phyloP scores from a whole-genome alignment of 192 early-diverging fungal species.

The Coemansia sp. region DNA sequence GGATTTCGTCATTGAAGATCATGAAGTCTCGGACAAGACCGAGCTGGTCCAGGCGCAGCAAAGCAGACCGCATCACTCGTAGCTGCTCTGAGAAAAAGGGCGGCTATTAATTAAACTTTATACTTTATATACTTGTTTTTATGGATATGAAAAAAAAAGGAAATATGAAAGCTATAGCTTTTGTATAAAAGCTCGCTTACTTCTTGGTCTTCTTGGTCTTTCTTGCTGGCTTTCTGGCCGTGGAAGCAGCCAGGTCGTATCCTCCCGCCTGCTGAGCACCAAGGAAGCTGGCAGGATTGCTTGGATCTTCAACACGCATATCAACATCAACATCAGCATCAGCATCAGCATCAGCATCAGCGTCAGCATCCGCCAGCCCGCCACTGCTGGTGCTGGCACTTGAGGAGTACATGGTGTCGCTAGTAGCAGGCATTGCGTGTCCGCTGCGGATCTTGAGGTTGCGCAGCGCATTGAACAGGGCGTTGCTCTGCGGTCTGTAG shows the following conservation, averaged over 20 bases:
- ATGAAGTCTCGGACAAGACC: conserved; percentile 14
- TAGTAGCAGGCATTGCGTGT: neutral
- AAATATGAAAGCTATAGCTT: too few relatives aligned
- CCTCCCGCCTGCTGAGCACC: neutral
- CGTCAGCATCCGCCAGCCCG: conserved; percentile 8
- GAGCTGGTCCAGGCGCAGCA: conserved; percentile 11
- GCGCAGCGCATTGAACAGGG: conserved; percentile 23
- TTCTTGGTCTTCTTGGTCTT: neutral
- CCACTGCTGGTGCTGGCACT: neutral
- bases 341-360: neutral
- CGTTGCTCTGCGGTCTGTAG: conserved; percentile 26
- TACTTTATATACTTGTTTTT: too few relatives aligned
- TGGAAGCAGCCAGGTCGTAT: neutral
- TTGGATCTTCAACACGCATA: conserved; percentile 6
- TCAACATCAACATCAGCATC: conserved; percentile 1
- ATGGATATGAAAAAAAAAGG: too few relatives aligned
- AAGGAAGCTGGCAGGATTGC: conserved; percentile 3
- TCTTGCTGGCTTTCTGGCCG: too few relatives aligned
- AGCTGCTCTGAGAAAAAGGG: too few relatives aligned
- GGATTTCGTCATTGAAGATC: conserved; percentile 11
- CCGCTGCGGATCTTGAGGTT: conserved; percentile 1
- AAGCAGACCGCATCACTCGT: neutral
- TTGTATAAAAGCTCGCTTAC: too few relatives aligned
- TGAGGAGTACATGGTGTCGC: neutral
- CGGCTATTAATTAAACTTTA: too few relatives aligned